Percentiles rank a stretch among this genome's conserved stretches.
Conservation (phyloP, 257 asterid genomes). For the Solanum verrucosum region DNA sequence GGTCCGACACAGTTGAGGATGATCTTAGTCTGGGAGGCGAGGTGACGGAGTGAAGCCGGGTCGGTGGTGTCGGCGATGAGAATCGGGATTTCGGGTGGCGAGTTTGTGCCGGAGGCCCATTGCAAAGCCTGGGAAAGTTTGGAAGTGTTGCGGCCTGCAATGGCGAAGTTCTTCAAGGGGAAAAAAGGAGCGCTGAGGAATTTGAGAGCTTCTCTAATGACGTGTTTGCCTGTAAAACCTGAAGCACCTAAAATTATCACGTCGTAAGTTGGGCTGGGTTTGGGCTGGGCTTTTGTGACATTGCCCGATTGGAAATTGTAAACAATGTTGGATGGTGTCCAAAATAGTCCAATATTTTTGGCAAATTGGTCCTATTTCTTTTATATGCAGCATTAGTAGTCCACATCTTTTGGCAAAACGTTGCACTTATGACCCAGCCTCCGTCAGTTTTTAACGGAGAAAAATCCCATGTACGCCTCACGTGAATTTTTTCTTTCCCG, state of each 20-base stretch:
- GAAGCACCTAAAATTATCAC: slow-evolving; percentile 72
- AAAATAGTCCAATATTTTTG: not conserved
- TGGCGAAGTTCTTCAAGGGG: slow-evolving; percentile 53
- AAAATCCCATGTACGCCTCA: not conserved
- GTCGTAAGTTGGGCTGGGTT: slow-evolving; percentile 25
- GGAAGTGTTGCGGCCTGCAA: slow-evolving; percentile 65
- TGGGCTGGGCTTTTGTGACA: not conserved
- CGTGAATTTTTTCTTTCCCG: not conserved
- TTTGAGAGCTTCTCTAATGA: slow-evolving; percentile 73
- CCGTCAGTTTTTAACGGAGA: not conserved
- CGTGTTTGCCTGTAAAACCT: slow-evolving; percentile 84
- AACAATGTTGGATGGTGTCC: not conserved
- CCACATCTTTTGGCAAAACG: not conserved
- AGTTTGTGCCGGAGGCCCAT: slow-evolving; percentile 50
- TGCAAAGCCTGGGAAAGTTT: slow-evolving; percentile 49
- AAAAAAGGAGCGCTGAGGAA: slow-evolving; percentile 56
- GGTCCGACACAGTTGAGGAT: slow-evolving; percentile 80
- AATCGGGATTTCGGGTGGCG: slow-evolving; percentile 47
- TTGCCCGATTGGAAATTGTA: not conserved
- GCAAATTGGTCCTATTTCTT: not conserved
- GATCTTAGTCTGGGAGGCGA: slow-evolving; percentile 53
- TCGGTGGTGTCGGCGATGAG: slow-evolving; percentile 49
- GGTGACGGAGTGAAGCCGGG: slow-evolving; percentile 35
- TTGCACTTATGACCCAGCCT: not conserved
- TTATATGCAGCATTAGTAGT: not conserved